Percentiles rank a stretch among this genome's conserved stretches.
Evolutionary conservation across 805 yeast genomes (phyloP).

Genomic region (Saccharomycopsis fermentans): DNA sequence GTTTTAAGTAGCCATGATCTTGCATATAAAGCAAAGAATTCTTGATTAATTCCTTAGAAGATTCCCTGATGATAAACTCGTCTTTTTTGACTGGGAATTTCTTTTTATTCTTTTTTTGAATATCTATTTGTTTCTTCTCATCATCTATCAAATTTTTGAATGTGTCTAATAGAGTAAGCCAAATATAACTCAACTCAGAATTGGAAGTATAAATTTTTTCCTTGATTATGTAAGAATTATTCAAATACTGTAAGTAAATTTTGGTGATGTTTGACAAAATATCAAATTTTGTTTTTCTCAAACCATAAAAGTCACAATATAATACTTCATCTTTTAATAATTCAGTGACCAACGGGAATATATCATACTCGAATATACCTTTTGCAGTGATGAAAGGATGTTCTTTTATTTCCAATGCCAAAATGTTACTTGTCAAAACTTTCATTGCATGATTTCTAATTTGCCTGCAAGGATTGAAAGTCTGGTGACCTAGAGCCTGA

Average conservation of each 20-base stretch:
- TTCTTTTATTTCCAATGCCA: slow-evolving; percentile 32
- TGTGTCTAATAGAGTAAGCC: slow-evolving; percentile 15
- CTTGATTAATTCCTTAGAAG: slow-evolving; percentile 14
- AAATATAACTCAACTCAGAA: slow-evolving; percentile 16
- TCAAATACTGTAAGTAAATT: slow-evolving; percentile 42
- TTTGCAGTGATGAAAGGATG: slow-evolving; percentile 35
- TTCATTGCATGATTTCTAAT: slow-evolving; percentile 57
- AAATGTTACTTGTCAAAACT: slow-evolving; percentile 43
- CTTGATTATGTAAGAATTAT: slow-evolving; percentile 14
- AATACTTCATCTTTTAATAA: slow-evolving; percentile 55
- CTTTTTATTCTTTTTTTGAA: slow-evolving; percentile 7
- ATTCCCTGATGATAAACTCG: slow-evolving; percentile 9
- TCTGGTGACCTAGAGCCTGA: slow-evolving; percentile 81
- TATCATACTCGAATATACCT: slow-evolving; percentile 59
- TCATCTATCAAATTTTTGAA: slow-evolving; percentile 14
- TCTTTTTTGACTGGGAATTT: slow-evolving; percentile 4
- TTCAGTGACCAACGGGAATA: slow-evolving; percentile 63
- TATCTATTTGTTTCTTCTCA: slow-evolving; percentile 9
- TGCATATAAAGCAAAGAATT: slow-evolving; percentile 16
- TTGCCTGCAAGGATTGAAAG: slow-evolving; percentile 80
- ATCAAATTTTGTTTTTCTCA: slow-evolving; percentile 55
- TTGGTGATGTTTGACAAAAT: slow-evolving; percentile 61
- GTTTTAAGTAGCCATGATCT: slow-evolving; percentile 10
- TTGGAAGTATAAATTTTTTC: slow-evolving; percentile 1
- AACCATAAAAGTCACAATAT: slow-evolving; percentile 51